Conservation (phyloP, 2,329 filamentous ascomycete species). For the Cordyceps tenuipes region DNA sequence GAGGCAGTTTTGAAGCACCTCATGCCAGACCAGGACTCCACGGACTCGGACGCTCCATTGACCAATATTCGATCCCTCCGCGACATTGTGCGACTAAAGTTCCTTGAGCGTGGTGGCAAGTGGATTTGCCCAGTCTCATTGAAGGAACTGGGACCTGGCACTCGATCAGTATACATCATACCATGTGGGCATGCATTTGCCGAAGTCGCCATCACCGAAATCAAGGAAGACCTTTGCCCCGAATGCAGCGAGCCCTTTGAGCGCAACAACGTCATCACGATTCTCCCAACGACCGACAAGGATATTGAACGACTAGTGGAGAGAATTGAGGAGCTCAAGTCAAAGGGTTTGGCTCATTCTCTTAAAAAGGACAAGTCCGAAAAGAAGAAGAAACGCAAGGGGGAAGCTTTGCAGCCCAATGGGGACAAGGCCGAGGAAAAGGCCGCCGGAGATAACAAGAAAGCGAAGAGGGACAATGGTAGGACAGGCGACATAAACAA, state of each 20-base stretch:
- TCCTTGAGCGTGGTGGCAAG: slow-evolving; percentile 44
- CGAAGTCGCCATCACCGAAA: slow-evolving; percentile 74
- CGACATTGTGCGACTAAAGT: slow-evolving; percentile 81
- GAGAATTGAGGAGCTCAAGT: slow-evolving; percentile 59
- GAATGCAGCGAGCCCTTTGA: slow-evolving; percentile 72
- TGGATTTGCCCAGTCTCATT: slow-evolving; percentile 84
- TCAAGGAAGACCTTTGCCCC: slow-evolving; percentile 54
- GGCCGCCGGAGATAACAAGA: slow-evolving; percentile 44
- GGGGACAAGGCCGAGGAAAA: slow-evolving; percentile 14
- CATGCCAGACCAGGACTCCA: slow-evolving; percentile 53
- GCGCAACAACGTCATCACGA: slow-evolving; percentile 68
- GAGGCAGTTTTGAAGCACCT: slow-evolving; percentile 67
- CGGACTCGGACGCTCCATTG: slow-evolving; percentile 33
- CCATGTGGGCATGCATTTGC: slow-evolving; percentile 95
- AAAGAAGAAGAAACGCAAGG: slow-evolving; percentile 63
- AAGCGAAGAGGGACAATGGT: slow-evolving; percentile 19
- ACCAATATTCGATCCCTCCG: slow-evolving; percentile 68
- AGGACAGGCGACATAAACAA: slow-evolving; percentile 70
- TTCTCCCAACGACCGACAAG: slow-evolving; percentile 61
- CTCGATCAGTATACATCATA: slow-evolving; percentile 80
- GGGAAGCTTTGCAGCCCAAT: slow-evolving; percentile 21
- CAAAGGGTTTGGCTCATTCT: slow-evolving; percentile 71
- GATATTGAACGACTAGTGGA: slow-evolving; percentile 62
- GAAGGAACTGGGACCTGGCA: slow-evolving; percentile 71
- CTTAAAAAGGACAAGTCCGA: slow-evolving; percentile 69